Evolutionary conservation across 352 stramenopile species (phyloP).

Genomic region (Phytophthora hibernalis): DNA sequence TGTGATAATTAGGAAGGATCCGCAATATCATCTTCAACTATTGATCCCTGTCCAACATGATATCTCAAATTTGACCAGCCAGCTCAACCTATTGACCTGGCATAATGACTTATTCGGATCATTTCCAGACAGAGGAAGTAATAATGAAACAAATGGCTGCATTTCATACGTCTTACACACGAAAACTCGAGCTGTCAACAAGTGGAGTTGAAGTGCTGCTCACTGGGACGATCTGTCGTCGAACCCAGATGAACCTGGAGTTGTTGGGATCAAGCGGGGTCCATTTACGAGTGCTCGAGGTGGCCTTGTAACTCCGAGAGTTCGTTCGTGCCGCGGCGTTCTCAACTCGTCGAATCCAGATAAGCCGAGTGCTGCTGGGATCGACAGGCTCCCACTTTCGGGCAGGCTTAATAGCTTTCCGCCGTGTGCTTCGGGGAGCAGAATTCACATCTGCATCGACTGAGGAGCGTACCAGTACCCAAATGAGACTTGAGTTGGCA

Average conservation of each 20-base stretch:
- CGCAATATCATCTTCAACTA: too few relatives aligned
- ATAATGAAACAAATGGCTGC: conserved; percentile 5
- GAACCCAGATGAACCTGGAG: conserved; percentile 23
- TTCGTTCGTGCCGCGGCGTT: conserved; percentile 13
- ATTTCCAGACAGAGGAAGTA: too few relatives aligned
- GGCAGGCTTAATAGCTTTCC: conserved; percentile 4
- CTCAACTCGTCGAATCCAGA: conserved; percentile 31
- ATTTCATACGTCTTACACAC: conserved; percentile 4
- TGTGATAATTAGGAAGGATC: too few relatives aligned
- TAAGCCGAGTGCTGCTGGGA: conserved; percentile 22
- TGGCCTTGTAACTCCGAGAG: conserved; percentile 32
- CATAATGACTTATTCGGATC: too few relatives aligned
- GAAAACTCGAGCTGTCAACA: conserved; percentile 6
- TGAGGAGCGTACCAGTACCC: conserved; percentile 20
- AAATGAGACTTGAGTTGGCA: conserved; percentile 30
- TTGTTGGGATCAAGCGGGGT: conserved; percentile 19
- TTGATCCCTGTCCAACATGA: too few relatives aligned
- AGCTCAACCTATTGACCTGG: too few relatives aligned
- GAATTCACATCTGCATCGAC: conserved; percentile 10
- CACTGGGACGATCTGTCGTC: conserved; percentile 6
- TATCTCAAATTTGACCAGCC: too few relatives aligned
- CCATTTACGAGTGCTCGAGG: conserved; percentile 19
- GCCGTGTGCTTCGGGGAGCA: conserved; percentile 18
- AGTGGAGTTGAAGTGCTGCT: background rate
- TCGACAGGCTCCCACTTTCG: conserved; percentile 26